Evolutionary conservation across 768 basidiomycete species (phyloP), one percentile per base, ranked within the genome.

Genomic region (Calocybe cyanea): DNA sequence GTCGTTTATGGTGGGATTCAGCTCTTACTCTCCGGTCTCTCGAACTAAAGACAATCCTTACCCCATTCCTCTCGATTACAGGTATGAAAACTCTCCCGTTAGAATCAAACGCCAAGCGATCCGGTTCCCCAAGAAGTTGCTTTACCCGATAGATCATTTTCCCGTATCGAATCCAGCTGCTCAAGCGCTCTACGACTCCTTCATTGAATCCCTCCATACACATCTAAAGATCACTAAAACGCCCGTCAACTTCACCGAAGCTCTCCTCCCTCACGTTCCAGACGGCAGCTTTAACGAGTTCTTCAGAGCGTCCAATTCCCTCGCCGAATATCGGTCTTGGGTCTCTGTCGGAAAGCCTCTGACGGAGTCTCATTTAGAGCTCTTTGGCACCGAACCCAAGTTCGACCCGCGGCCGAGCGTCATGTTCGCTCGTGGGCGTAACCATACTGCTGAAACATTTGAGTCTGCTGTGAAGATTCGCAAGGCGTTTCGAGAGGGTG

Each of bases 241-340:
- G 1, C 54, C 49, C 10, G 50, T 64, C 40, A 61, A 68, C 39
- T 59, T 67, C 43, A 62, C 65, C 19, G 43, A 57, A 7, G 50
- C 53, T 0, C 56, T 70, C n/a, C 49, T 54, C 8, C 56, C 63
- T 0, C 58, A 59, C 46, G 50, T 68, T 38, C 65, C 66, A 31
- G 57, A 62, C 24, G 45, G 51, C 14, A 56, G 52, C 45, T 66
- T 68, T 38, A 24, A 53, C 4, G 48, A 51, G 32, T 63, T 68
- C 51, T 65, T 64, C 33, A 32, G 49, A 4, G 41, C 52, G 1
- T 67, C 67, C 20, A 67, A 65, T 46, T 57, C 54, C 13, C 62
- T 69, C 7, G 63, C 62, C 2, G 66, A 69, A 50, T 69, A 67
- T 45, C 63, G 62, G 10, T 63, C 68, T 0, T 70, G 65, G 64